Evolutionary conservation across 176 grass and related monocot genomes (phyloP).

Genomic region (Oryza rufipogon): DNA sequence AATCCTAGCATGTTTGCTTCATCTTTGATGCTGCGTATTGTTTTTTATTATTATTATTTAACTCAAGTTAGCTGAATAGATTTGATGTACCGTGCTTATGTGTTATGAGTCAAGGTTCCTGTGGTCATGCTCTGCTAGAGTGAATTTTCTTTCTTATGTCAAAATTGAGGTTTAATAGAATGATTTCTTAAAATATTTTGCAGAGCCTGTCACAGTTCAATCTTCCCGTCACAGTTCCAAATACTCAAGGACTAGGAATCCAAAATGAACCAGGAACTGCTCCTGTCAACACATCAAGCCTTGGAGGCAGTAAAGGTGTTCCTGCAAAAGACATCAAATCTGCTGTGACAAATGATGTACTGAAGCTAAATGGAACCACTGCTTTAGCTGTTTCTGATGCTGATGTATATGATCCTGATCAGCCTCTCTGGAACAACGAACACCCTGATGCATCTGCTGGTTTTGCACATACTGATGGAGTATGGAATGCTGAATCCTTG

Average conservation of each 20-base stretch:
- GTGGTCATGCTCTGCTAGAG: conserved; percentile 17
- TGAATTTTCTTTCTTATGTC: conserved; percentile 20
- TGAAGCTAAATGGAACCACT: conserved; percentile 60
- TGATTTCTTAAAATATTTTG: conserved; percentile 50
- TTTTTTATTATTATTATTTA: conserved; percentile 27
- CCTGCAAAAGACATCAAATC: conserved; percentile 64
- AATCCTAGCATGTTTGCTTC: conserved; percentile 35
- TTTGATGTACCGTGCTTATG: conserved; percentile 37
- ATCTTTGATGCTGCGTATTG: conserved; percentile 24
- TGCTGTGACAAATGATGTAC: conserved; percentile 58
- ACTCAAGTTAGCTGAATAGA: conserved; percentile 16
- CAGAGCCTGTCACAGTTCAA: conserved; percentile 94
- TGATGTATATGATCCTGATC: conserved; percentile 99
- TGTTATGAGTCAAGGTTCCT: conserved; percentile 24
- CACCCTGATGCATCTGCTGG: conserved; percentile 59
- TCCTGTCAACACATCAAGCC: conserved; percentile 49
- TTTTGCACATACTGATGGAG: conserved; percentile 54
- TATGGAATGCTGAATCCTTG: conserved; percentile 61
- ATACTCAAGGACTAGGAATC: conserved; percentile 55
- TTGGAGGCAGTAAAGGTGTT: conserved; percentile 48
- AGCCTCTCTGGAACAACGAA: conserved; percentile 89
- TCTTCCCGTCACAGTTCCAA: conserved; percentile 74
- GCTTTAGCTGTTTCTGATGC: conserved; percentile 61
- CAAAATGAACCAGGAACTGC: conserved; percentile 61
- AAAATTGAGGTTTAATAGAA: conserved; percentile 36